These are phyloP conservation scores for Botryotinia narcissicola DNA, from an alignment of 2,329 filamentous ascomycete species.

Conservation along the genomic window DNA sequence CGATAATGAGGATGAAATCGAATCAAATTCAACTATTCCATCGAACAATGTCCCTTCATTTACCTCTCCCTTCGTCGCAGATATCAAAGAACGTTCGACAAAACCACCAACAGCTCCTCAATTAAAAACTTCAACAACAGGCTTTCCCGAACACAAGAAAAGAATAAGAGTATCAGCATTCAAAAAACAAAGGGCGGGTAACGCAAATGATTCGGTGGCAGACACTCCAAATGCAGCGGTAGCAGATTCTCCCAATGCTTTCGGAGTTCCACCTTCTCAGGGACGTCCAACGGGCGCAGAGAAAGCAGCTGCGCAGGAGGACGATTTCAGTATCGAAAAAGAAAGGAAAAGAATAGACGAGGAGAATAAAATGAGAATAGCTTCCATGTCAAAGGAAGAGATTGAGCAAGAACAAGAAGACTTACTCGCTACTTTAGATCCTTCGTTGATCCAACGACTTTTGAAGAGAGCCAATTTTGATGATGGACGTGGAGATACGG, in stretches of 20 bases:
- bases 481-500: constrained; percentile 38
- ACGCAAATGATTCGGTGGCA: constrained; percentile 18
- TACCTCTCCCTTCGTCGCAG: constrained; percentile 54
- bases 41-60: constrained; percentile 33
- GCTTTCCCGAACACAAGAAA: constrained; percentile 88
- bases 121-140: constrained; percentile 56
- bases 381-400: constrained; percentile 75
- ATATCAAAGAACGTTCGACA: constrained; percentile 74
- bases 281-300: constrained; percentile 27
- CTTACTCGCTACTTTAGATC: constrained; percentile 73
- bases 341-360: constrained; percentile 75
- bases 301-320: constrained; percentile 28
- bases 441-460: constrained; percentile 72
- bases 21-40: constrained; percentile 30
- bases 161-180: constrained; percentile 72
- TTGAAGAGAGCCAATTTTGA: constrained; percentile 47
- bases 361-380: constrained; percentile 74
- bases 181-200: constrained; percentile 60
- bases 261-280: constrained; percentile 23
- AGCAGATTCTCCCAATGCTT: constrained; percentile 27
- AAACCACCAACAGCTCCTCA: constrained; percentile 64
- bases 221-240: constrained; percentile 23
- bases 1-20: constrained; percentile 46
- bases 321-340: constrained; percentile 42
- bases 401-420: constrained; percentile 79